phyloP scores from a whole-genome alignment of 2,329 filamentous ascomycete species.

The Clarireedia sp. region DNA sequence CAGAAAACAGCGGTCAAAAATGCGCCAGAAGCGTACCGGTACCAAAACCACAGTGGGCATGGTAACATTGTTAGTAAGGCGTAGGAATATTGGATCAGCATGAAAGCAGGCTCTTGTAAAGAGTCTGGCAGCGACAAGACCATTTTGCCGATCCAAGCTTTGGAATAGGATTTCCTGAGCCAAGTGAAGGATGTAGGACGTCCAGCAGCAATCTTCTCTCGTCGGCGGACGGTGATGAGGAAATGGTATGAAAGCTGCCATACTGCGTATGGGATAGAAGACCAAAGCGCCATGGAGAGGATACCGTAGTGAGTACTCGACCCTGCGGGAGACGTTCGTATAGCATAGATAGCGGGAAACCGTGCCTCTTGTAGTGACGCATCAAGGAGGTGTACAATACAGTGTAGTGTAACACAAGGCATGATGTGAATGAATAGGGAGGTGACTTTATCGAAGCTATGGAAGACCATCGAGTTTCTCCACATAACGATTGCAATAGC shows the following conservation, averaged over 20 bases:
- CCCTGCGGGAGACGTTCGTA: constrained; percentile 62
- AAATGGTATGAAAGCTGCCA: constrained; percentile 95
- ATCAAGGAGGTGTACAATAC: constrained; percentile 75
- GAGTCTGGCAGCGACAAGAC: constrained; percentile 68
- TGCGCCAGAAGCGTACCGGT: constrained; percentile 64
- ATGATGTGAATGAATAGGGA: constrained; percentile 99
- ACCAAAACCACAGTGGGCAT: constrained; percentile 92
- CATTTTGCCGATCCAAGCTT: constrained; percentile 78
- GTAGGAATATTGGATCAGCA: constrained; percentile 91
- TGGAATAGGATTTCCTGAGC: constrained; percentile 85
- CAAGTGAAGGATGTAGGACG: constrained; percentile 96
- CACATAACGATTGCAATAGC: constrained; percentile 98
- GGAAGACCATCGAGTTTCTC: constrained; percentile 96
- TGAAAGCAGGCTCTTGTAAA: constrained; percentile 84
- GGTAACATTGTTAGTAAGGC: constrained; percentile 90
- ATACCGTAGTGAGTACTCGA: constrained; percentile 74
- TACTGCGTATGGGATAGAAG: constrained; percentile 80
- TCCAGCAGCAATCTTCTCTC: constrained; percentile 91
- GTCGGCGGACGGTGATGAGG: constrained; percentile 88
- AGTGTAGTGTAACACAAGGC: constrained; percentile 90
- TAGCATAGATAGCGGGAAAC: constrained; percentile 79
- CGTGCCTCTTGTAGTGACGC: constrained; percentile 55
- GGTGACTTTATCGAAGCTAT: constrained; percentile 96
- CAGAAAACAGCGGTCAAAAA: constrained; percentile 81
- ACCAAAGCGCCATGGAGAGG: constrained; percentile 85